A percentile compares a stretch with the other conserved stretches of the same genome.
Conservation (phyloP, 2,329 filamentous ascomycete genomes). For the Fusarium napiforme region DNA sequence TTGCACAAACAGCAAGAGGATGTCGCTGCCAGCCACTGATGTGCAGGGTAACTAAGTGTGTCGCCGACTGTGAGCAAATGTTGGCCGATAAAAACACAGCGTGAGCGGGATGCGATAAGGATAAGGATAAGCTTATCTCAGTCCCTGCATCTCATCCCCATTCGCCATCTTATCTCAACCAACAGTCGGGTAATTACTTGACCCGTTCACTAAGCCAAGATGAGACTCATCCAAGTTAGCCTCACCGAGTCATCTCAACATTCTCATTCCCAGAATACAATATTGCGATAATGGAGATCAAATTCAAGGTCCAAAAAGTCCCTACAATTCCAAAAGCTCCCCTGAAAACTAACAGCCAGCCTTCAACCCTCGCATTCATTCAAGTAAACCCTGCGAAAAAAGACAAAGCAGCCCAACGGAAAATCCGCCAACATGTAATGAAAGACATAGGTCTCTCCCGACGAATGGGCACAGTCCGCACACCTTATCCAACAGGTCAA, state of each 20-base stretch:
- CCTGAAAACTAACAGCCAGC: not conserved
- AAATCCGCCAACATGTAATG: slow-evolving; percentile 43
- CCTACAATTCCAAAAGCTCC: not conserved
- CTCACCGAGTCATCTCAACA: not conserved
- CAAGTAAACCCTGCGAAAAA: slow-evolving; percentile 30
- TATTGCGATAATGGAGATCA: not conserved
- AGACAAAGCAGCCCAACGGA: slow-evolving; percentile 14
- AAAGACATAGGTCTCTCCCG: slow-evolving; percentile 28
- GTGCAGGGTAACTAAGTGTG: not conserved
- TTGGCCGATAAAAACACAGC: not conserved
- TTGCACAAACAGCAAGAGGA: not conserved
- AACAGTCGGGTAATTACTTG: not conserved
- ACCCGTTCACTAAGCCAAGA: not conserved
- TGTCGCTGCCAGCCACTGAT: too few relatives aligned
- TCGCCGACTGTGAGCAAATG: not conserved
- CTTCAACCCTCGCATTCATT: slow-evolving; percentile 22
- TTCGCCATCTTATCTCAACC: not conserved
- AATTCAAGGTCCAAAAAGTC: not conserved
- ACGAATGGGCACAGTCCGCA: not conserved
- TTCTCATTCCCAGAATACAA: not conserved
- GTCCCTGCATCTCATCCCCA: not conserved
- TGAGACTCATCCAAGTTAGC: not conserved
- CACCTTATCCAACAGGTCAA: not conserved
- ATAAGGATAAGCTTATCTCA: not conserved
- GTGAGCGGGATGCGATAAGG: not conserved